Evolutionary conservation across 306 rosid species (phyloP), one percentile per base, ranked within the genome.

Genomic region (Albizia julibrissin): DNA sequence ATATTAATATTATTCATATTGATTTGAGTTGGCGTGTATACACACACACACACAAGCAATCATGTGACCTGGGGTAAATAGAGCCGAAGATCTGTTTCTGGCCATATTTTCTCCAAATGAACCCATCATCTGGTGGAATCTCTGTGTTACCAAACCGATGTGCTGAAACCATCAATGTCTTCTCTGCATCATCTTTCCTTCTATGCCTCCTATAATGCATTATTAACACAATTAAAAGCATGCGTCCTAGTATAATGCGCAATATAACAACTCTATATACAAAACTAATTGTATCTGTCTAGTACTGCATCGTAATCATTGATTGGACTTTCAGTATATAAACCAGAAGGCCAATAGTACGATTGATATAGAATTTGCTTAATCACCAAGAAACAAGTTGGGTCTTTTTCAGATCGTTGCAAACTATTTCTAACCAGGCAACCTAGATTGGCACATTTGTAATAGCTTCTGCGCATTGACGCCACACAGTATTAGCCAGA

Each of bases 51-150:
- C 5, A 4, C 1, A 16, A 19, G 59, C 59, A 50, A 50, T 18
- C 22, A 50, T 2, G 10, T 42, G 6, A 91, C 97, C 97, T 92
- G 16, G 94, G 94, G 69, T 81, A 86, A 40, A 8, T 87, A 75
- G 86, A 84, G 71, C 93, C 93, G 70, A 90, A 82, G 21, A 94
- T 94, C 83, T 90, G 94, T 80, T 94, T 92, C 78, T 92, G 94
- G 56, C 98, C 98, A 68, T 94, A 94, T 81, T 94, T 94, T 39
- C 97, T 83, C 97, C 97, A 94, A 1, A 90, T 88, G 84, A 6
- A 90, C 43, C 90, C 92, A 59, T 90, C 98, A 1, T 94, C 93
- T 1, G 92, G 94, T 22, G 98, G 95, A 47, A 88, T 54, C 31
- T 92, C 91, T 37, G 91, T 85, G 75, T 90, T 92, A 58, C 97